A percentile compares a stretch with the other conserved stretches of the same genome.
Conservation (phyloP, 805 yeast species). For the Suhomyces vadensis region DNA sequence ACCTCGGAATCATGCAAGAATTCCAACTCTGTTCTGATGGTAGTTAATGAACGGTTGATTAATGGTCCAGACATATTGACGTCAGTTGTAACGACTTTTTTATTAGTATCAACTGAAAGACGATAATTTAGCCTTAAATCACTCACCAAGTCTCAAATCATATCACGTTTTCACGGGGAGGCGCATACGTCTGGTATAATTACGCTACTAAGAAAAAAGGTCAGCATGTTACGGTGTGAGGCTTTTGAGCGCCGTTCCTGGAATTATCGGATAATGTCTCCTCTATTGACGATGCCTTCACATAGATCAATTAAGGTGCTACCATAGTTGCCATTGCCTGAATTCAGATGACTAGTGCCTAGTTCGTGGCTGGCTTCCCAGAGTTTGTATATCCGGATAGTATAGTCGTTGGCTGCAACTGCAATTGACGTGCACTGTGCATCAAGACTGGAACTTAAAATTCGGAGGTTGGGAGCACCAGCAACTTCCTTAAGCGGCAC, state of each 20-base stretch:
- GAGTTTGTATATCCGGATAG: constrained; percentile 69
- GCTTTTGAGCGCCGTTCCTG: no score
- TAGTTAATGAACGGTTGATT: constrained; percentile 76
- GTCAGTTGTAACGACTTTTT: no score
- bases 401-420: constrained; percentile 76
- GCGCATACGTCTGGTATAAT: not conserved
- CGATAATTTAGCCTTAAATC: not conserved
- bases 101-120: no score
- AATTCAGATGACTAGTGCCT: not conserved
- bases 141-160: no score
- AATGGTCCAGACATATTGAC: constrained; percentile 52
- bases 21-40: constrained; percentile 76
- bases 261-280: constrained; percentile 1
- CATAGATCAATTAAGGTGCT: constrained; percentile 12
- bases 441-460: constrained; percentile 64
- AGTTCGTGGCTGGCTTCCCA: constrained; percentile 48
- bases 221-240: not conserved
- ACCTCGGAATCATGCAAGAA: constrained; percentile 75
- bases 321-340: constrained; percentile 8
- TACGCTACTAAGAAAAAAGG: not conserved
- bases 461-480: constrained; percentile 52
- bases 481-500: constrained; percentile 48
- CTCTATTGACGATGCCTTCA: constrained; percentile 11
- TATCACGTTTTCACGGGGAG: not conserved
- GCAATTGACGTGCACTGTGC: constrained; percentile 65